Evolutionary conservation across 2,329 filamentous ascomycete genomes (phyloP), one percentile per base, ranked within the genome.

Genomic region (Stemphylium lycopersici): DNA sequence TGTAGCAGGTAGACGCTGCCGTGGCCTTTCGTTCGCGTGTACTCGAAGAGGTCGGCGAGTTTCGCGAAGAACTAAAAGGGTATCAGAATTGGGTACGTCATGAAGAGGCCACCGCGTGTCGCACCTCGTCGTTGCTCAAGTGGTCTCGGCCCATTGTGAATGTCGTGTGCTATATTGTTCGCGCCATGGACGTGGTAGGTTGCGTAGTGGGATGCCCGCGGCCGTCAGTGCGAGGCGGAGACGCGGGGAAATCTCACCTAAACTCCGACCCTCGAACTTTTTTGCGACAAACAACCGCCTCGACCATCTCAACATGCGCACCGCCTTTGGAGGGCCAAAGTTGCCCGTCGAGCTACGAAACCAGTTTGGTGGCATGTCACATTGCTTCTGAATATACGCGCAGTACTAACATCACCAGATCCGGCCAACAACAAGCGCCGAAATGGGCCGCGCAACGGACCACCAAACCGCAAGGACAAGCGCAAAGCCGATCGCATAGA

Each of bases 1-100:
- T 96, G 90, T 46, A 84, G 88, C 54, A 96, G 80, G 74, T 85
- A 88, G 62, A 96, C 80, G 45, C 87, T 86, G 66, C 90, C 90
- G 75, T 91, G 88, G 66, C 88, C 84, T 72, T 87, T 87, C 68
- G 84, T 81, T 69, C 88, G 88, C 58, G 84, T 84, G 60, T 81
- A 75, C 58, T 84, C 81, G 77, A 95, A 90, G 61, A 93, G 85
- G 67, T 86, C 81, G 46, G 80, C 78, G 60, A 93, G 83, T 69
- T 83, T 83, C 58, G 79, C 77, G 77, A 93, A 92, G 82, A 93
- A 93, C 89, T 93, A 55, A 56, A 43, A 4, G 37, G 3, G 11
- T 11, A 41, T 62, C 52, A 59, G 52, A 16, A 18, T 29, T 15
- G 41, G 5, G 5, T 10, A 4, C 8, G 5, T 15, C 16, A 29